Evolutionary conservation across 2,329 filamentous ascomycete species (phyloP).

Genomic region (Calonectria pauciramosa): DNA sequence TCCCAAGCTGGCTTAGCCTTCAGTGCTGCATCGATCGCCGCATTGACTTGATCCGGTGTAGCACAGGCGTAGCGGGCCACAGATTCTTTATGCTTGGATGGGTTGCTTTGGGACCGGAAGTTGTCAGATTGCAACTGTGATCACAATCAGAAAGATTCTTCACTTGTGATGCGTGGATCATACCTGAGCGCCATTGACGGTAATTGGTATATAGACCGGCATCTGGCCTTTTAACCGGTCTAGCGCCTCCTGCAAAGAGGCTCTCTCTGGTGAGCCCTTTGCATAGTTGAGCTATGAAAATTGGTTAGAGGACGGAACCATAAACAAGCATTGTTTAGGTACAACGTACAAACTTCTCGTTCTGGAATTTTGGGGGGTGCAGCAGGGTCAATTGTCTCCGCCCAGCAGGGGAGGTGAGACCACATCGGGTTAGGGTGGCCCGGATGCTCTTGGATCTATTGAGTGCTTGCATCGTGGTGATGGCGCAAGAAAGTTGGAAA

Average conservation of each 20-base stretch:
- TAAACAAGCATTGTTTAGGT: no score
- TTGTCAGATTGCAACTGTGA: neutral
- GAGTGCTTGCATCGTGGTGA: neutral
- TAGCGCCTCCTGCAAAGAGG: neutral
- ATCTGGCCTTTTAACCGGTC: neutral
- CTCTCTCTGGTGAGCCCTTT: neutral
- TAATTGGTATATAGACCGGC: neutral
- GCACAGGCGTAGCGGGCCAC: neutral
- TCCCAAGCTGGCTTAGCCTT: conserved; percentile 1
- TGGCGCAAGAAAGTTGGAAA: neutral
- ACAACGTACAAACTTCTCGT: neutral
- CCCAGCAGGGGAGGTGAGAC: neutral
- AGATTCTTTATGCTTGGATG: neutral
- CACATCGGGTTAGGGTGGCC: neutral
- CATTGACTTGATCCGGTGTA: neutral
- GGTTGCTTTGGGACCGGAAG: neutral
- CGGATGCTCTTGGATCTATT: neutral
- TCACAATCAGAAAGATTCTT: neutral
- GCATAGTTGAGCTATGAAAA: neutral
- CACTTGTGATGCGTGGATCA: neutral
- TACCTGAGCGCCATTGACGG: neutral
- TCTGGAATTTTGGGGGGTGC: neutral
- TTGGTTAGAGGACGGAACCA: neutral
- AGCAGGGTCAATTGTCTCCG: neutral
- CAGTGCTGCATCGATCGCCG: neutral